Base-by-base conservation (phyloP, 2,329 filamentous ascomycete genomes). In the Fonsecaea nubica region DNA sequence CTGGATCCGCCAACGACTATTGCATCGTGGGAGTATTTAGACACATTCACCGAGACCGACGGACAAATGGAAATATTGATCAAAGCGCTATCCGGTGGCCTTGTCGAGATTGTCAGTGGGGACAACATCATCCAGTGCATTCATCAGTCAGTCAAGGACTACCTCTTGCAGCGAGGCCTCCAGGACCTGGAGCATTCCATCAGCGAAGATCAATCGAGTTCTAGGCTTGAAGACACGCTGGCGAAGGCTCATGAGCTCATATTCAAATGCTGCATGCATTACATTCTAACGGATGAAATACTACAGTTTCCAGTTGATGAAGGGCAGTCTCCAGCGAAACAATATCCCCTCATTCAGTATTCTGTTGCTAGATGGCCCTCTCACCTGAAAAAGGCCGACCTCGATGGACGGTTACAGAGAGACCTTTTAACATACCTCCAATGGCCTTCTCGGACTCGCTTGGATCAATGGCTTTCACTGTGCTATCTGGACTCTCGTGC, bases 71-170 rank as follows among this genome's bases (percentile, higher is more conserved):
- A 42, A n/a, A 32, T 13, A 13, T 36, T 48, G 21, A 61, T 61
- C 10, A 61, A 61, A 32, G 58, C 58, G 5, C 5, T 61, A 50
- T 61, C 58, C 7, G 58, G 58, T 52, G 58, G 58, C 18, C 42
- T 61, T 21, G 40, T 52, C 25, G 58, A 61, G 45, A 35, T 61
- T 50, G 32, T 32, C 12, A 18, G 33, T 2, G 25, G 45, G n/a
- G 50, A 6, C 12, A 8, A 58, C 48, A 62, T 54, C 30, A 36
- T 62, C 38, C 48, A 57, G 25, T 40, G 38, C 36, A 56, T 55
- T 52, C 60, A 62, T 57, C 60, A 62, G 45, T 62, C 60, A 3
- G 60, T 40, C n/a, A 62, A 62, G 48, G 60, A 62, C 25, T 62
- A 55, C 25, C 18, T 62, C 9, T 33, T 62, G 7, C 48, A 57